phyloP scores from a whole-genome alignment of 345 rosid genomes.

The Eucalyptus erythrocorys region DNA sequence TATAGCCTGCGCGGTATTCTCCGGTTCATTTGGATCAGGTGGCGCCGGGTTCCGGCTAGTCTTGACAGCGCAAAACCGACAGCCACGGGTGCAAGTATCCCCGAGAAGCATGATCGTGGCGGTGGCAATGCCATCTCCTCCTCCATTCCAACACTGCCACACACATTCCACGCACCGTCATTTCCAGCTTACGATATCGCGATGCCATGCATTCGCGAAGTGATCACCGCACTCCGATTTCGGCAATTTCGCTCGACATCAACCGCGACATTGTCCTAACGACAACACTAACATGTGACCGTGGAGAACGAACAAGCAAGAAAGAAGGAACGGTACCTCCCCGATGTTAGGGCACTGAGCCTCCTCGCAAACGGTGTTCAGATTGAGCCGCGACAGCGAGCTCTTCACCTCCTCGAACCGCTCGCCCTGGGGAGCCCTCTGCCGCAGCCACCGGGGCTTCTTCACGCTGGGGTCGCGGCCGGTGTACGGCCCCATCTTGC shows the following conservation, averaged over 20 bases:
- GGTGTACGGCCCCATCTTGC: conserved; percentile 49
- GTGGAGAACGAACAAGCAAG: background rate
- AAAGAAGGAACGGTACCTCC: conserved; percentile 26
- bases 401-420: conserved; percentile 69
- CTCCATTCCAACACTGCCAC: conserved; percentile 96
- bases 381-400: conserved; percentile 61
- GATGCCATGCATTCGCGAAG: background rate
- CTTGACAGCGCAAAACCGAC: conserved; percentile 98
- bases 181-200: background rate
- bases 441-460: conserved; percentile 87
- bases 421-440: conserved; percentile 85
- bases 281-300: background rate
- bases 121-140: conserved; percentile 90
- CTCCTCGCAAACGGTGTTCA: conserved; percentile 91
- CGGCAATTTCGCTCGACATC: background rate
- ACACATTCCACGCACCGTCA: background rate
- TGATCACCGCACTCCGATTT: background rate
- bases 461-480: conserved; percentile 83
- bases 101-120: conserved; percentile 98
- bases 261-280: background rate
- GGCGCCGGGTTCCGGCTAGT: conserved; percentile 87
- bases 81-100: conserved; percentile 98
- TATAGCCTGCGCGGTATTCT: conserved; percentile 82
- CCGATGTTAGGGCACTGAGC: conserved; percentile 99
- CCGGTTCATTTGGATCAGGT: conserved; percentile 93